Evolutionary conservation across 2,329 filamentous ascomycete species (phyloP), one percentile per base, ranked within the genome.

Genomic region (Spiromastix sp.): DNA sequence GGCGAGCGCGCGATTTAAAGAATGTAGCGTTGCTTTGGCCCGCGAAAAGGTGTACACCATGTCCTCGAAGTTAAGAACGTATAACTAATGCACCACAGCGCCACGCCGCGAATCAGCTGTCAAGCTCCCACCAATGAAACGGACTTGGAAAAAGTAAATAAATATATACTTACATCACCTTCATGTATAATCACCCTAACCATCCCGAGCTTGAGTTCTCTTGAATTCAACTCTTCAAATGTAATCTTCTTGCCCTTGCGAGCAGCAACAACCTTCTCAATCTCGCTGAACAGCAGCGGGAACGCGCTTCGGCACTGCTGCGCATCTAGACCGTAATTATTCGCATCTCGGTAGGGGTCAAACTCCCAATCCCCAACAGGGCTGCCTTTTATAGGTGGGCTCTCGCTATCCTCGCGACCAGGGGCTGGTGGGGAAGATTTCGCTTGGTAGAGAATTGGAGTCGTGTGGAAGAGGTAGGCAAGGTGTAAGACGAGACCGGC

Each of bases 1-100:
- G 19, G 54, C 44, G 10, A 72, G 54, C 6, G 68, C 66, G 20
- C 68, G 66, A 40, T 71, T 57, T 19, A 72, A 53, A 5, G 66
- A 56, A 42, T 65, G 59, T 2, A 71, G 52, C 0, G 64, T 66
- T 2, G 64, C 64, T 43, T 54, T 55, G 8, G 51, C 59, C 9
- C 59, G 55, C 0, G 56, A 48, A 30, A 49, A 56, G 5, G 59
- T 62, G 5, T 44, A 47, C 0, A 50, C 50, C 51, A 55, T 54
- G 5, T 50, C 41, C 3, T 48, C 54, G 24, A 50, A 59, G 18
- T 59, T 51, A 30, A 61, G 39, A 3, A 62, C 49, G 39, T 59
- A 61, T 4, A 63, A 29, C 59, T 63, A 19, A n/a, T n/a, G n/a
- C n/a, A n/a, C n/a, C n/a, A n/a, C n/a, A n/a, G n/a, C n/a, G n/a